phyloP scores from a whole-genome alignment of 768 basidiomycete species.

The Rhodosporidiobolus odoratus region DNA sequence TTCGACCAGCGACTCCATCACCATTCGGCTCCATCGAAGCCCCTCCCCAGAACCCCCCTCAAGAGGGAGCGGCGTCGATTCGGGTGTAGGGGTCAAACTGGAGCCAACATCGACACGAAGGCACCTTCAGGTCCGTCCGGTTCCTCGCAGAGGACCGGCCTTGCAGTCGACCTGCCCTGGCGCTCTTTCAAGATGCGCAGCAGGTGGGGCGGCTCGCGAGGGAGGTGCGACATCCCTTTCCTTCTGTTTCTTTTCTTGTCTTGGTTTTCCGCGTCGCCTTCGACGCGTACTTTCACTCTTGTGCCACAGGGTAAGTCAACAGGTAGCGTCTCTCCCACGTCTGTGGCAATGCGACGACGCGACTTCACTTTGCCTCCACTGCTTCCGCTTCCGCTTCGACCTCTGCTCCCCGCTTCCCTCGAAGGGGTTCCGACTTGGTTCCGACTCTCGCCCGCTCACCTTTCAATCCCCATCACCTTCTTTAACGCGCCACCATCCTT shows the following conservation, averaged over 20 bases:
- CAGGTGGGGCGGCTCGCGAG: neutral
- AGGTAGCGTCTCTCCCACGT: too few species aligned
- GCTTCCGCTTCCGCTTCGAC: too few species aligned
- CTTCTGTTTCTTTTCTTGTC: neutral
- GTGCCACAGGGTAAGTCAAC: neutral
- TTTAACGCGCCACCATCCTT: constrained; percentile 26
- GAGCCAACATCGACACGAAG: constrained; percentile 13
- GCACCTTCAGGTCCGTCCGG: neutral
- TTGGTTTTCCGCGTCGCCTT: neutral
- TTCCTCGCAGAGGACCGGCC: neutral
- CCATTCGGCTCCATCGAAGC: constrained; percentile 32
- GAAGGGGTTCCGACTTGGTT: too few species aligned
- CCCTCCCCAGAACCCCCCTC: constrained; percentile 30
- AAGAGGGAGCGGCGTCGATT: constrained; percentile 16
- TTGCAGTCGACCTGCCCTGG: neutral
- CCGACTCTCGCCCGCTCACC: neutral
- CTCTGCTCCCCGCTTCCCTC: neutral
- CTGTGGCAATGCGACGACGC: neutral
- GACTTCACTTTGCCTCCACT: neutral
- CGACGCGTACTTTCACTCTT: neutral
- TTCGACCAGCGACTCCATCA: neutral
- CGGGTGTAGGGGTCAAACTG: constrained; percentile 34
- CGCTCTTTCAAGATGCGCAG: neutral
- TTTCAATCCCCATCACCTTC: neutral
- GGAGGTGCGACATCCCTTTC: neutral